Evolutionary conservation across 768 basidiomycete species (phyloP).

Genomic region (Kwoniella heveanensis): DNA sequence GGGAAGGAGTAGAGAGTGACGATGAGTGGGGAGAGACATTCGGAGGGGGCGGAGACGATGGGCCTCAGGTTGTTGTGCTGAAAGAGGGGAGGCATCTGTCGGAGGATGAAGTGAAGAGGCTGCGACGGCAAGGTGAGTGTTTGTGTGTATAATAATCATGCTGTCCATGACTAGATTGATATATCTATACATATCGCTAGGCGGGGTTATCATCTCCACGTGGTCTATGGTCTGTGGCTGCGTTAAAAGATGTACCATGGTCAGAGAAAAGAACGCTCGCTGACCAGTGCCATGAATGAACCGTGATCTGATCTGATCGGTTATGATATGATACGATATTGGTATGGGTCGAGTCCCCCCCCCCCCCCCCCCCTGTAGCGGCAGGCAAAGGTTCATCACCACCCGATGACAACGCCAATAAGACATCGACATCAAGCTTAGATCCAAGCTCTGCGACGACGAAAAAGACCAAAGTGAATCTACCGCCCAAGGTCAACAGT

Average conservation of each 20-base stretch:
- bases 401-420: slow-evolving; percentile 7
- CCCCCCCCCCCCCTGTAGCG: not conserved
- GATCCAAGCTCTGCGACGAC: slow-evolving; percentile 4
- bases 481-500: slow-evolving; percentile 19
- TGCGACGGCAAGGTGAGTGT: slow-evolving; percentile 46
- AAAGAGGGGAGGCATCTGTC: slow-evolving; percentile 85
- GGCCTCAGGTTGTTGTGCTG: slow-evolving; percentile 84
- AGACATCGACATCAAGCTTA: slow-evolving; percentile 4
- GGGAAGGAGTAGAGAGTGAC: slow-evolving; percentile 50
- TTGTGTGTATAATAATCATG: not conserved
- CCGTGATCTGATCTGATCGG: no score
- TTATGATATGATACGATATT: no score
- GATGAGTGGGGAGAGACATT: slow-evolving; percentile 63
- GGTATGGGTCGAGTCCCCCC: no score
- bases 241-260: no score
- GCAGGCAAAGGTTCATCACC: slow-evolving; percentile 9
- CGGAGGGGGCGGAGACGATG: slow-evolving; percentile 67
- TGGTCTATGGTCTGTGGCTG: no score
- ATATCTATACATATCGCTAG: no score
- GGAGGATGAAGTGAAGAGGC: slow-evolving; percentile 73
- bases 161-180: no score
- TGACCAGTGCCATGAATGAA: no score
- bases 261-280: not conserved
- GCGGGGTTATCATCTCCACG: no score
- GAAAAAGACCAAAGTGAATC: slow-evolving; percentile 17